A percentile compares a stretch with the other conserved stretches of the same genome.
phyloP scores from a whole-genome alignment of 305 asterid species.

The Fraxinus albicans region DNA sequence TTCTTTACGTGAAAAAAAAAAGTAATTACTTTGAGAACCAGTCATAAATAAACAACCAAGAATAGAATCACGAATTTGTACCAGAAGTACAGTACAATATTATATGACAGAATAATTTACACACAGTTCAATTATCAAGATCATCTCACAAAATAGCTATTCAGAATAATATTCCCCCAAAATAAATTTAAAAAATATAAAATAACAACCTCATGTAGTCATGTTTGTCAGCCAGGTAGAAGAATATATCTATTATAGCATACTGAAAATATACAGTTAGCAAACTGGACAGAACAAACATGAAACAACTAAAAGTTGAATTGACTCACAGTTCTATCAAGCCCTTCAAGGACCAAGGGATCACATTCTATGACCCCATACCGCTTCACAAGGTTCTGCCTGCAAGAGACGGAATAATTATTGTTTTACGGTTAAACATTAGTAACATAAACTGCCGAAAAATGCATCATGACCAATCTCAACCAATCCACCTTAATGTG shows the following conservation, averaged over 20 bases:
- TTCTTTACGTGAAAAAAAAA: background rate
- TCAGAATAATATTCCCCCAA: background rate
- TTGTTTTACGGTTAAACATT: background rate
- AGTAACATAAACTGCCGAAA: background rate
- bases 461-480: background rate
- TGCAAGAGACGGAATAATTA: slow-evolving; percentile 33
- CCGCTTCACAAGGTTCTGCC: slow-evolving; percentile 62
- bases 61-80: background rate
- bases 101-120: background rate
- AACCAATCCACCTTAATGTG: background rate
- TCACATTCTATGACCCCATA: slow-evolving; percentile 93
- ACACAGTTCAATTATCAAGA: background rate
- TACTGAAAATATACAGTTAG: slow-evolving; percentile 18
- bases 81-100: slow-evolving; percentile 4
- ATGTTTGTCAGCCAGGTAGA: slow-evolving; percentile 17
- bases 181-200: slow-evolving; percentile 1
- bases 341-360: slow-evolving; percentile 72
- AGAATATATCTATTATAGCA: background rate
- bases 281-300: slow-evolving; percentile 12
- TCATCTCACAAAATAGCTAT: background rate
- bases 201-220: background rate
- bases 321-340: slow-evolving; percentile 75
- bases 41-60: slow-evolving; percentile 11
- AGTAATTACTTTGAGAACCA: slow-evolving; percentile 6
- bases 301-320: slow-evolving; percentile 14